Evolutionary conservation across 768 basidiomycete genomes (phyloP).

Genomic region (Suillus clintonianus): DNA sequence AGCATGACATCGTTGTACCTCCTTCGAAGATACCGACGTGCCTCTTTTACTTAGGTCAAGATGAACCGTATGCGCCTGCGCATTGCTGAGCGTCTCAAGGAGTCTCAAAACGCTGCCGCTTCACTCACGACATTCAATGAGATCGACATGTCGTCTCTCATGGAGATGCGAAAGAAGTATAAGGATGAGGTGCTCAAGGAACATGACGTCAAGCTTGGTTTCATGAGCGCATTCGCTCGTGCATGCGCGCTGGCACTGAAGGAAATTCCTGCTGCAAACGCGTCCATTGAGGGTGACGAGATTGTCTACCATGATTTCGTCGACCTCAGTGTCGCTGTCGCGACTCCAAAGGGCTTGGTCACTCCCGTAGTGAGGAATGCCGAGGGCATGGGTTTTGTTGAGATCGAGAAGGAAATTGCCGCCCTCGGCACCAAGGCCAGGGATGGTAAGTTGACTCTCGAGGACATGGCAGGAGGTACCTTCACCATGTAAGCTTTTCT

Average conservation of each 20-base stretch:
- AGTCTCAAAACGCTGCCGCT: slow-evolving; percentile 96
- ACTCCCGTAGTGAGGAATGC: slow-evolving; percentile 94
- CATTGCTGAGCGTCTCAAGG: slow-evolving; percentile 96
- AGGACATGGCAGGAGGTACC: slow-evolving; percentile 98
- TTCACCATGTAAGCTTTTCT: slow-evolving; percentile 84
- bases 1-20: slow-evolving; percentile 18
- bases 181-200: slow-evolving; percentile 90
- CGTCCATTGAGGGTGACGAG: slow-evolving; percentile 90
- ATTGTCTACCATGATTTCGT: slow-evolving; percentile 93
- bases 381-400: slow-evolving; percentile 82
- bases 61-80: slow-evolving; percentile 99
- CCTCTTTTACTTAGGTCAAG: slow-evolving; percentile 64
- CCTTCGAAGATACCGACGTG: slow-evolving; percentile 1
- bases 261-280: slow-evolving; percentile 94
- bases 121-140: slow-evolving; percentile 99
- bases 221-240: slow-evolving; percentile 96
- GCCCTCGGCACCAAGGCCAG: slow-evolving; percentile 91
- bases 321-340: slow-evolving; percentile 94
- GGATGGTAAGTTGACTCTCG: slow-evolving; percentile 91
- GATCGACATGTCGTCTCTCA: slow-evolving; percentile 96
- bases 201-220: slow-evolving; percentile 95
- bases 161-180: slow-evolving; percentile 91
- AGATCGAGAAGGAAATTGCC: slow-evolving; percentile 93
- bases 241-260: slow-evolving; percentile 82
- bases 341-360: slow-evolving; percentile 96